These are phyloP conservation scores for Plectosphaerella sp. DNA, from an alignment of 2,329 filamentous ascomycete species.

Conservation along the genomic window DNA sequence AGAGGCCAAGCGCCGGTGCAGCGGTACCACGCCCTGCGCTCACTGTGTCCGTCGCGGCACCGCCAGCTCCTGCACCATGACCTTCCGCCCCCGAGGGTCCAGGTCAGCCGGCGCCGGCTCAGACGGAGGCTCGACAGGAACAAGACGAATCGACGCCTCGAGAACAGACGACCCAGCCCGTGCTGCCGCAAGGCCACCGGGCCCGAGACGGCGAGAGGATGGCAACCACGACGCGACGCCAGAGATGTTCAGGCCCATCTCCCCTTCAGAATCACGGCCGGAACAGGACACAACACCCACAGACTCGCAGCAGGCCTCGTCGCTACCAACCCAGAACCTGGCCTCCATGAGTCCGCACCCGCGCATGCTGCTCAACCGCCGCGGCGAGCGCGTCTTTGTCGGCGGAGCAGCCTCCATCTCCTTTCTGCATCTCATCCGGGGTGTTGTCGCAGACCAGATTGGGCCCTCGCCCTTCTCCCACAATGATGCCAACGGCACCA, in stretches of 20 bases:
- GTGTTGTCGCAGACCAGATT: constrained; percentile 44
- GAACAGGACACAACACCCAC: constrained; percentile 10
- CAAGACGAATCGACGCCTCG: too few species aligned
- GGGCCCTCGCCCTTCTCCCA: constrained; percentile 51
- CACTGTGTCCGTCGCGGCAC: constrained; percentile 40
- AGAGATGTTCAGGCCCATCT: constrained; percentile 35
- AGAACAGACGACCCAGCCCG: too few species aligned
- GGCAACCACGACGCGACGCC: background rate
- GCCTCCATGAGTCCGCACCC: constrained; percentile 13
- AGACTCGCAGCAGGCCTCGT: constrained; percentile 6
- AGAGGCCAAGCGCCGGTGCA: constrained; percentile 47
- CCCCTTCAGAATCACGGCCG: constrained; percentile 23
- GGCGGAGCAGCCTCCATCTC: constrained; percentile 48
- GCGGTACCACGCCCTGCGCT: constrained; percentile 41
- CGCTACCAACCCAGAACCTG: background rate
- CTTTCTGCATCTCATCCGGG: constrained; percentile 49
- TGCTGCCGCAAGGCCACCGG: too few species aligned
- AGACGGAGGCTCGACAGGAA: background rate
- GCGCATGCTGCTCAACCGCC: constrained; percentile 45
- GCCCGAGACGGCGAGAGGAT: too few species aligned
- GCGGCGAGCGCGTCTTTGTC: constrained; percentile 47
- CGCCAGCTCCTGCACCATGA: constrained; percentile 28
- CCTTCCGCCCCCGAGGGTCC: constrained; percentile 24
- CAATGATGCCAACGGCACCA: constrained; percentile 41
- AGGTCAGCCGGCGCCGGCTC: constrained; percentile 7